Conservation (phyloP, 129 eudicot genomes). For the Logfia minima region DNA sequence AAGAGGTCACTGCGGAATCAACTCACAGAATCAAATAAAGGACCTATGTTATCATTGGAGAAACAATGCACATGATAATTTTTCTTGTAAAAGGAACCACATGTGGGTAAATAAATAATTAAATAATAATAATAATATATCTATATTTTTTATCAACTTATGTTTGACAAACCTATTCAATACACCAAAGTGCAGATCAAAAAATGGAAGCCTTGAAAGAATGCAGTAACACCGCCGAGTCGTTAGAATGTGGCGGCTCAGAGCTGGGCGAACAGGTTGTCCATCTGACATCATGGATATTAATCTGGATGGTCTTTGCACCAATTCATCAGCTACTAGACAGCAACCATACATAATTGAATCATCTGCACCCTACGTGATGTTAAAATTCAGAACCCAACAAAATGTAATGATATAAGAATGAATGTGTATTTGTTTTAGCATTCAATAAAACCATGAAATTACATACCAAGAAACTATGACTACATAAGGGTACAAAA, state of each 20-base stretch:
- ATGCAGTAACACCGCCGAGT: slow-evolving; percentile 97
- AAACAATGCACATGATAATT: slow-evolving; percentile 13
- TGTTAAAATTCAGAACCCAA: slow-evolving; percentile 21
- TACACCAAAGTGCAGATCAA: slow-evolving; percentile 94
- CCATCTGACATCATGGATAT: slow-evolving; percentile 74
- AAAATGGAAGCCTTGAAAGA: slow-evolving; percentile 89
- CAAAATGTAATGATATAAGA: slow-evolving; percentile 7
- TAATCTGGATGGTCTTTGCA: slow-evolving; percentile 81
- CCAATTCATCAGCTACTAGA: slow-evolving; percentile 85
- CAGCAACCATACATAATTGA: slow-evolving; percentile 97
- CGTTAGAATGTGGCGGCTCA: slow-evolving; percentile 75
- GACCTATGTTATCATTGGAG: not conserved
- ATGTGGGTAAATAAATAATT: not conserved
- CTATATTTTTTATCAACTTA: not conserved
- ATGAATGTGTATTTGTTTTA: slow-evolving; percentile 13
- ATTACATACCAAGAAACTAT: slow-evolving; percentile 18
- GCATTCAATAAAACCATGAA: slow-evolving; percentile 11
- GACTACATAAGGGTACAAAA: slow-evolving; percentile 1
- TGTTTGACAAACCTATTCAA: slow-evolving; percentile 63
- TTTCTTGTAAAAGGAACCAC: slow-evolving; percentile 18
- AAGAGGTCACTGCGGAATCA: not conserved
- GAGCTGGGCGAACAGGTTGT: slow-evolving; percentile 43
- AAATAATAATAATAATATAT: not conserved
- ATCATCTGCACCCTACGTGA: slow-evolving; percentile 84
- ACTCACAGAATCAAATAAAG: not conserved